Base-by-base conservation (phyloP, 2,329 filamentous ascomycete species). In the Metarhizium anisopliae region DNA sequence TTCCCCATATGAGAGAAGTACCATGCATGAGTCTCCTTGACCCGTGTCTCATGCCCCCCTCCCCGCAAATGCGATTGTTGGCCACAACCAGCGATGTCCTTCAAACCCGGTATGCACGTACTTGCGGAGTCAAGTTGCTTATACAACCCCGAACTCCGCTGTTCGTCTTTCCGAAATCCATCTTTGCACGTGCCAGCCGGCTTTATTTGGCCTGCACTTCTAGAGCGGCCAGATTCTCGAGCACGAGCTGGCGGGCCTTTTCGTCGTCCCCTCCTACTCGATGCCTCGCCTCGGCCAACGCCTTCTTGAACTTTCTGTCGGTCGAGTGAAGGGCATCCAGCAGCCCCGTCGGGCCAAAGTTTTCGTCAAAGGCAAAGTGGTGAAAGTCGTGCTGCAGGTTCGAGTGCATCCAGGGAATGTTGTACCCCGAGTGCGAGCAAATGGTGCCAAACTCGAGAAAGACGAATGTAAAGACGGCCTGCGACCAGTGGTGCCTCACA, bases 341-440 rank as follows among this genome's bases (percentile, higher is more conserved):
- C 42, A 59, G n/a, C 6, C 59, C 59, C 4, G 55, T 56, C 0
- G 59, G 59, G 1, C 58, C 58, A 50, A 61, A 61, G n/a, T 61
- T 61, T 32, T 61, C 59, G 30, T 61, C 56, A 50, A 61, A 61
- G 0, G 59, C 59, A 55, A 59, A 61, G 50, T 61, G 59, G 47
- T 61, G 59, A 32, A 59, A 61, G 54, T 61, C 59, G 25, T 61
- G 59, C 51, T 59, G 58, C 47, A 61, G 43, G 47, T 56, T 59
- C 7, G 50, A 55, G n/a, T 56, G 52, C 49, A 57, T 16, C 18
- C 51, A 54, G 4, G 59, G 59, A 16, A 61, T 42, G 51, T 58
- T 58, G 52, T 58, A 61, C 4, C 59, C 59, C 20, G 56, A 57
- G 47, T 59, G 59, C 1, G 56, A 14, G 45, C 55, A 56, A 18